A percentile compares a stretch with the other conserved stretches of the same genome.
phyloP scores from a whole-genome alignment of 495 filamentous ascomycete species.

The Trichoderma reesei region DNA sequence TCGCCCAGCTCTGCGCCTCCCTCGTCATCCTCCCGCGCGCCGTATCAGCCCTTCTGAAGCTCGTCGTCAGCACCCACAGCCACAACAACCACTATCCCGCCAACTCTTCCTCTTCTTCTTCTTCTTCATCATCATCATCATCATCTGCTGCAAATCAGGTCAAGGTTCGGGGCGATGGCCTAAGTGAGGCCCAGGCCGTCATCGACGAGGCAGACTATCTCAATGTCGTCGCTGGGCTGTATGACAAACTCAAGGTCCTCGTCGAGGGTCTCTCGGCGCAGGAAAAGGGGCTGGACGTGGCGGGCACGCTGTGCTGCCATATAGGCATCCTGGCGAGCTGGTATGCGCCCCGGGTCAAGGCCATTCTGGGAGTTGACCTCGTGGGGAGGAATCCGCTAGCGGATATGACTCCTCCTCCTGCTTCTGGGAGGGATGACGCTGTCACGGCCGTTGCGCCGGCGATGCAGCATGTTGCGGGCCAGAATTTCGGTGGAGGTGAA shows the following conservation, averaged over 20 bases:
- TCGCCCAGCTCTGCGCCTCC: constrained; percentile 1
- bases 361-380: not conserved
- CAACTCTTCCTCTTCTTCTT: too few relatives aligned
- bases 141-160: too few relatives aligned
- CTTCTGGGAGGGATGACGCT: not conserved
- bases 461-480: not conserved
- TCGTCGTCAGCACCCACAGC: not conserved
- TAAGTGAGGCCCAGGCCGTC: not conserved
- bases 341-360: not conserved
- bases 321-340: not conserved
- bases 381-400: not conserved
- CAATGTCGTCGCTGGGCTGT: not conserved
- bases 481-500: not conserved
- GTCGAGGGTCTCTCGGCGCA: not conserved
- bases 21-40: not conserved
- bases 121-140: too few relatives aligned
- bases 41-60: not conserved
- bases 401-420: not conserved
- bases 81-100: not conserved
- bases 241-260: not conserved
- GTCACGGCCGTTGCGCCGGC: not conserved
- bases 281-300: not conserved
- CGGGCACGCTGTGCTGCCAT: not conserved
- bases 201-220: not conserved
- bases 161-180: not conserved